phyloP scores from a whole-genome alignment of 345 rosid species.

The Zanthoxylum bungeanum region DNA sequence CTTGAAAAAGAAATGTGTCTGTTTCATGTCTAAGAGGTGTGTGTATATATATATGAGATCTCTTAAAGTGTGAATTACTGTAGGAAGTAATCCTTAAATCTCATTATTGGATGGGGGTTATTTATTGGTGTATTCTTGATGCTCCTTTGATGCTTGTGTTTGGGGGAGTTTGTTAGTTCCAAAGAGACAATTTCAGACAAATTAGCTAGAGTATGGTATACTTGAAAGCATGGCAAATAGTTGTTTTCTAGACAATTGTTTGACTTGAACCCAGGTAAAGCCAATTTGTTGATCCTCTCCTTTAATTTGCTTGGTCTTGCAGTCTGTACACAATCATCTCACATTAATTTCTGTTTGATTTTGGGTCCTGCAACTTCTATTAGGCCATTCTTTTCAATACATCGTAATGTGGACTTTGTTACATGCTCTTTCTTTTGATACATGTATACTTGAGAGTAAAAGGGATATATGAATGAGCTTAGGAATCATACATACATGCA shows the following conservation, averaged over 20 bases:
- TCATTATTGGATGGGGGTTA: neutral
- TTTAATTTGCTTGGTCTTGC: neutral
- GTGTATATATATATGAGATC: neutral
- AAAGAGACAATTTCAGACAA: neutral
- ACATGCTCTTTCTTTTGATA: neutral
- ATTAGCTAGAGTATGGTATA: neutral
- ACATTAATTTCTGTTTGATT: neutral
- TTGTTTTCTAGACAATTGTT: constrained; percentile 3
- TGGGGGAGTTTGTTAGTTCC: neutral
- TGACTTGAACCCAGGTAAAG: neutral
- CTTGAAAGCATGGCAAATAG: constrained; percentile 5
- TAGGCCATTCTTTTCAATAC: neutral
- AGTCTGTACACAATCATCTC: neutral
- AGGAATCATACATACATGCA: neutral
- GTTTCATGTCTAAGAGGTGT: neutral
- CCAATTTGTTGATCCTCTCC: neutral
- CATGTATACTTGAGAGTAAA: neutral
- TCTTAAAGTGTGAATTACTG: neutral
- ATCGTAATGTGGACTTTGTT: neutral
- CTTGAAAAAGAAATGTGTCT: neutral
- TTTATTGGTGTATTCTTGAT: neutral
- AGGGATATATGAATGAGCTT: neutral
- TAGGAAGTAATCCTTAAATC: neutral
- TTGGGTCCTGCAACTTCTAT: neutral
- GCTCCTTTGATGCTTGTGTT: neutral